These are phyloP conservation scores for Scheffersomyces stambukii DNA, from an alignment of 1,139 yeast genomes.

Conservation along the genomic window DNA sequence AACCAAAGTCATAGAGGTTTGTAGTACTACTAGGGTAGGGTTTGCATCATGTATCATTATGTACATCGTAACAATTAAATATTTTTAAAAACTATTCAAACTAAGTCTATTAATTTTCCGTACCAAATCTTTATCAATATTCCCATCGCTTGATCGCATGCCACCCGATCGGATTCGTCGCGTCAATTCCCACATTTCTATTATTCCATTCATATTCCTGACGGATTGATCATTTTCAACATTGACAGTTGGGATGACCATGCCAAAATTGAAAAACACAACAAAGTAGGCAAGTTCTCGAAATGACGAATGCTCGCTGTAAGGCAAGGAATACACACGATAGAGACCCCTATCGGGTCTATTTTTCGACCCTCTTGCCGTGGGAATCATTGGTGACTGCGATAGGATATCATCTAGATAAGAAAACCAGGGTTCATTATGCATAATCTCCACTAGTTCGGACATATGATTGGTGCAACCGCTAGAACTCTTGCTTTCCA, in stretches of 20 bases:
- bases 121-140: conserved; percentile 5
- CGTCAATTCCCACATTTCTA: conserved; percentile 39
- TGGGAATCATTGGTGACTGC: conserved; percentile 25
- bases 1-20: too few relatives aligned
- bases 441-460: conserved; percentile 15
- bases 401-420: conserved; percentile 28
- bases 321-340: conserved; percentile 67
- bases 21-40: too few relatives aligned
- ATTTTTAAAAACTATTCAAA: conserved; percentile 17
- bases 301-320: conserved; percentile 91
- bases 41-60: neutral
- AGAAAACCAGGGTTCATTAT: conserved; percentile 19
- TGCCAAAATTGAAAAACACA: conserved; percentile 41
- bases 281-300: conserved; percentile 70
- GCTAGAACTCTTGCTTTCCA: conserved; percentile 2
- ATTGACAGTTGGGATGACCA: conserved; percentile 80
- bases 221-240: conserved; percentile 34
- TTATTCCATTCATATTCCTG: conserved; percentile 42
- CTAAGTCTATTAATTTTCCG: conserved; percentile 12
- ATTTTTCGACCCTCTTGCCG: conserved; percentile 14
- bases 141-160: conserved; percentile 7
- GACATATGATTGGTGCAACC: neutral
- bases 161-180: conserved; percentile 13
- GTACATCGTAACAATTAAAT: too few relatives aligned
- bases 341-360: conserved; percentile 24